Evolutionary conservation across 768 basidiomycete genomes (phyloP), one percentile per base, ranked within the genome.

Genomic region (Lactarius tabidus): DNA sequence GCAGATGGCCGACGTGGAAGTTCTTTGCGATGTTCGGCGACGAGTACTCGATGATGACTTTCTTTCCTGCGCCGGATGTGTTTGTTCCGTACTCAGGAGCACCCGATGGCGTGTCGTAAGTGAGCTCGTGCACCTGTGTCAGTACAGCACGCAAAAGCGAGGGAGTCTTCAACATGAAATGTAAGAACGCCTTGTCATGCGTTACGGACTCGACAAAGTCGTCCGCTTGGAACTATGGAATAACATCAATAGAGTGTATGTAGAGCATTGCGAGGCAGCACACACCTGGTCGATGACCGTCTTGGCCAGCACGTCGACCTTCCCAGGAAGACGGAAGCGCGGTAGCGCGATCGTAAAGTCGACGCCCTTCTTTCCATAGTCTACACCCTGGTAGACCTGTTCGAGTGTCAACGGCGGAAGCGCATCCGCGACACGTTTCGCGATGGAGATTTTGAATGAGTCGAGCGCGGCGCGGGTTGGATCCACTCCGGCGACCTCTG

Each of bases 1-100:
- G 85, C 65, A 98, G 78, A 76, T 98, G 96, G 17, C 96, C 97
- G 59, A 97, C 95, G 71, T 99, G 96, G 85, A 98, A 98, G 6
- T 90, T 89, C 75, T 99, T 99, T 23, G 96, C 96, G 70, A 98
- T 98, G 73, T 99, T 98, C 18, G 95, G 95, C 2, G 91, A 93
- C 1, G 94, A 97, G 76, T 92, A 98, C 76, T 98, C 96, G 72
- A 96, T 82, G 70, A 96, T 75, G 66, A 91, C 77, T 57, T 85
- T 91, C 78, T 97, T 95, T 14, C 94, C 94, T 53, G 82, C 79
- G 6, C 92, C 93, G 3, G 80, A 78, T 33, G 79, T 78, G 74
- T 93, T 95, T 3, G 85, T 82, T n/a, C 96, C 96, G 71, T 94
- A 99, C 45, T 87, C 84, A 8, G 88, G 84, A 58, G 79, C 75